Evolutionary conservation across 176 grass and related monocot genomes (phyloP), one percentile per base, ranked within the genome.

Genomic region (Elaeis guineensis): DNA sequence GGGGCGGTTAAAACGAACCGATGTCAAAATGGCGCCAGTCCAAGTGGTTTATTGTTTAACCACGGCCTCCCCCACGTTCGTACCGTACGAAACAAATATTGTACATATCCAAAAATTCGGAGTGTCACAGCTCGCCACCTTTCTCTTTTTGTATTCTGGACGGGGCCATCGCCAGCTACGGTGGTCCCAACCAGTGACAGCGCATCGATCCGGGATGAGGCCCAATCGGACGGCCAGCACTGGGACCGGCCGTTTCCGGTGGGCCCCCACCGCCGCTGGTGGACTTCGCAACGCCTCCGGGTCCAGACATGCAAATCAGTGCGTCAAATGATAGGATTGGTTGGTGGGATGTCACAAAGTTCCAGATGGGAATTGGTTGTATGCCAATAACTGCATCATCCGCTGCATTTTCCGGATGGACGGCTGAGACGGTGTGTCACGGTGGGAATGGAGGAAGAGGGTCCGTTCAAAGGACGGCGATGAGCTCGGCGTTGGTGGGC

Each of bases 121-220:
- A 55, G 32, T 69, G 74, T 69, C 74, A 51, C 66, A 44, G 60
- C 7, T 69, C 65, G 17, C 25, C 25, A 28, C 25, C 20, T 66
- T 56, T 51, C 51, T 24, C 55, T 62, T 55, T 61, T 9, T 49
- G 58, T 62, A 59, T 50, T 61, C 53, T 69, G 63, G 49, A 25
- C 0, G 20, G 56, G 63, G 62, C 61, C 59, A 65, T 21, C 63
- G 57, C 64, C 74, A 62, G 52, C 64, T 29, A 23, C 23, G 57
- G 44, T n/a, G 74, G 63, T 53, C 54, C 57, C 48, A 23, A 12
- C 5, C 20, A 25, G 16, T 59, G 57, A 30, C 57, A 30, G 21
- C 23, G 25, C 35, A 44, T 44, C 35, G 1, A 44, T 44, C 35
- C 35, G 9, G 8, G 9, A 44, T 2, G n/a, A 3, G 35, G 35